These are phyloP conservation scores for Candida coleopterorum DNA, from an alignment of 805 yeast species.

Conservation along the genomic window DNA sequence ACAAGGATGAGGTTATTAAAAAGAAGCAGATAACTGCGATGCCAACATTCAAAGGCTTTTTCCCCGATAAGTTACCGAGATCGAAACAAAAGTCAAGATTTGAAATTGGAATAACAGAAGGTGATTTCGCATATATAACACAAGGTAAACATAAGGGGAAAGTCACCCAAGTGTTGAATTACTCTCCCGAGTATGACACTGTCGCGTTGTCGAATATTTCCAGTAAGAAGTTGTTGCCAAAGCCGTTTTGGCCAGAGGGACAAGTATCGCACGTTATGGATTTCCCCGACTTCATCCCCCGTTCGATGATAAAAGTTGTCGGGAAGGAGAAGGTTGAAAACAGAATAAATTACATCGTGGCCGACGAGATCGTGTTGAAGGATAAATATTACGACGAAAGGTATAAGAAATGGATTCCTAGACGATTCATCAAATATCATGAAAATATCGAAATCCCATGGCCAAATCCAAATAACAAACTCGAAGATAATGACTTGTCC, in stretches of 20 bases:
- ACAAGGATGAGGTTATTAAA: slow-evolving; percentile 23
- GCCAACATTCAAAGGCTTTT: slow-evolving; percentile 30
- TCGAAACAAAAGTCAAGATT: slow-evolving; percentile 37
- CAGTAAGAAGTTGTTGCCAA: slow-evolving; percentile 63
- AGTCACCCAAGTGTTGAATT: slow-evolving; percentile 60
- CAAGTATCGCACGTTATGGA: slow-evolving; percentile 69
- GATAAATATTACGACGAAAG: slow-evolving; percentile 73
- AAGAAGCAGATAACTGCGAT: slow-evolving; percentile 20
- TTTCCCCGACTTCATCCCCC: slow-evolving; percentile 59
- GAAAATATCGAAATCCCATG: slow-evolving; percentile 76
- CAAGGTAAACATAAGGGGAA: slow-evolving; percentile 73
- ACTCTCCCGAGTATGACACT: slow-evolving; percentile 57
- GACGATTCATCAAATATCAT: slow-evolving; percentile 69
- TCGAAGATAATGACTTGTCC: slow-evolving; percentile 53
- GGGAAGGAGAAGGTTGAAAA: slow-evolving; percentile 65
- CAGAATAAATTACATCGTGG: slow-evolving; percentile 63
- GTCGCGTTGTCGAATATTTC: slow-evolving; percentile 67
- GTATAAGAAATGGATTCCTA: slow-evolving; percentile 69
- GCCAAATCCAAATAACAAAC: slow-evolving; percentile 62
- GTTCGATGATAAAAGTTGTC: slow-evolving; percentile 64
- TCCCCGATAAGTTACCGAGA: slow-evolving; percentile 16
- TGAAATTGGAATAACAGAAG: slow-evolving; percentile 59
- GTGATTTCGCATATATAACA: slow-evolving; percentile 72
- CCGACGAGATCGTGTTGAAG: slow-evolving; percentile 63
- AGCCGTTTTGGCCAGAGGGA: slow-evolving; percentile 64